Base-by-base conservation (phyloP, 768 basidiomycete genomes). In the Zangia roseola region DNA sequence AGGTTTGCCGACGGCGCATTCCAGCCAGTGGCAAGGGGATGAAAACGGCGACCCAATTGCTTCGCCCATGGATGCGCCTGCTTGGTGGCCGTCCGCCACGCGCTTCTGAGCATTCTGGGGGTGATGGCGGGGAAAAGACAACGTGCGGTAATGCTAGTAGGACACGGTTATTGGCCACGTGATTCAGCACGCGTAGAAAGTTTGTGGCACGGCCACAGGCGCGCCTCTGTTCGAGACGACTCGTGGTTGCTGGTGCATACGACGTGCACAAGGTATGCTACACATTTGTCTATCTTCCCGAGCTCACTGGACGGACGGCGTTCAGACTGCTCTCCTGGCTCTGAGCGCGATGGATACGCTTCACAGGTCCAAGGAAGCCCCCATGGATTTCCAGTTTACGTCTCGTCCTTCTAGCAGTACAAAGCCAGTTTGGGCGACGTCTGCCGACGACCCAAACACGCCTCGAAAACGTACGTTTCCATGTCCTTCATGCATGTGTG, bases 381-480 rank as follows among this genome's bases (percentile, higher is more conserved):
- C 91, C 5, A 93, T 93, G 91, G 90, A 93, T 68, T 93, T 83
- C 68, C 82, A 91, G 64, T 91, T 84, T 73, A 91, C 89, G 9
- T 81, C 83, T 56, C 77, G 88, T 21, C 77, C 80, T 14, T 78
- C 64, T 52, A 73, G 63, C 46, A 63, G 68, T 31, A 69, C 74
- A 47, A 80, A 73, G 61, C 81, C 84, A 2, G 79, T 75, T 3
- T 88, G 86, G 87, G 78, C 77, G 21, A 16, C 62, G 16, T 49
- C 61, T 20, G 47, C 53, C 19, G 76, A 80, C 21, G 76, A 80
- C 41, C 61, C 73, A n/a, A 74, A 67, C 57, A 78, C 82, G 21
- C 78, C 83, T 28, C 74, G 76, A 60, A 90, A 90, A 79, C 83
- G 87, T 90, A 72, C 60, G 81, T 71, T n/a, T 47, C 42, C 40